Evolutionary conservation across 805 yeast genomes (phyloP), one percentile per base, ranked within the genome.

Genomic region (Barnettozyma sucrosica): DNA sequence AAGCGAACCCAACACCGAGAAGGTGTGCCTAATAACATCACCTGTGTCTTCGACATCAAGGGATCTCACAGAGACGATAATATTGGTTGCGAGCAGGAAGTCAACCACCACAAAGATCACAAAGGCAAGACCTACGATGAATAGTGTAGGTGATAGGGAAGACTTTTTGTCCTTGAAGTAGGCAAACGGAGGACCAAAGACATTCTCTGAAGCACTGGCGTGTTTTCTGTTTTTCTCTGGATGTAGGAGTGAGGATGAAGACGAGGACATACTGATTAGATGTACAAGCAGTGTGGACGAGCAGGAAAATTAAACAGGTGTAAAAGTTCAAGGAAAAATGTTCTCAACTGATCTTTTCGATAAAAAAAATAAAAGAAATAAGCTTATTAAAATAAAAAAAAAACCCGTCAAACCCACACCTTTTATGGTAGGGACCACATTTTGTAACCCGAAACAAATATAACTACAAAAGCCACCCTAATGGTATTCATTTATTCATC

Each of bases 51-150:
- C 56, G 16, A 56, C 54, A 16, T 59, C 57, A 33, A 67, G 51
- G 5, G 71, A 66, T 51, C 71, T 62, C 25, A 61, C 52, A 32
- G 66, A 65, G 39, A 68, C 61, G 36, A 67, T 58, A 37, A 66
- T 60, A 44, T 66, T 59, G 7, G 67, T 66, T 11, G 68, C 69
- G 16, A 68, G 53, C 3, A 67, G 49, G 51, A 68, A 66, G 33
- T 65, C 63, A 9, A 61, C 11, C 7, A 55, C 51, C 18, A 62
- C 58, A n/a, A 64, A 45, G 5, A 64, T 9, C 3, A 63, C 64
- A 8, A 63, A 41, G 14, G 59, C 33, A 7, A 56, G 16, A 16
- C 64, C 63, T 8, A 66, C 63, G 8, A 56, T 18, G 19, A 59
- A 39, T n/a, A 67, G 34, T 20, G 56, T 57, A 21, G 51, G 46